Base-by-base conservation (phyloP, 176 grass and related monocot species). In the Carex kokanica region DNA sequence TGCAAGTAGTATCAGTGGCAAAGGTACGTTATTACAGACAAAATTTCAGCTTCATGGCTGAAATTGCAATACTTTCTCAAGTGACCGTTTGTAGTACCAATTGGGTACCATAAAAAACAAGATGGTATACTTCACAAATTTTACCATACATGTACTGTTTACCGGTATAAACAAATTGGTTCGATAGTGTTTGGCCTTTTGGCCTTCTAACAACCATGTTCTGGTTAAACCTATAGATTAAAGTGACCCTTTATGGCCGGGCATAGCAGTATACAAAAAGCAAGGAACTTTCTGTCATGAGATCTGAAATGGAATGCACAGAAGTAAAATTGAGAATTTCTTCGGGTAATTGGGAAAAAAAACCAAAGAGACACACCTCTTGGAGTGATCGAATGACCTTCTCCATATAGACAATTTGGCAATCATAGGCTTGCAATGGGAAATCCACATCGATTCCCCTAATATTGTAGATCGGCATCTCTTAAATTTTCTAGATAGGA, bases 341-440 rank as follows among this genome's bases (percentile, higher is more conserved):
- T 54, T 70, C 81, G 5, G 15, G 25, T 57, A 8, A 49, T 56
- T 40, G 31, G 20, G 20, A 60, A 61, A 58, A 60, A 58, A 56
- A 34, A 23, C n/a, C 20, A 85, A 61, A 25, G 15, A 69, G 41
- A 18, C 5, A 71, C 47, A 98, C 95, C 92, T 98, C 87, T 56
- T 95, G 92, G 41, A 98, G 83, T 21, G 95, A 98, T 69, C 91
- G 87, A 67, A 98, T 88, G 74, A 98, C 90, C 79, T 94, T 92
- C 49, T 98, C 89, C 95, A 98, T 95, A 82, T 98, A 95, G 86
- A 90, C 88, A 69, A 95, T 51, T 82, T 98, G 92, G 82, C 84
- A 93, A 51, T 95, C 91, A 68, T 98, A 98, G 25, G 95, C 95
- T 11, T 98, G 90, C 74, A 81, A 98, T 21, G 95, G 95, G 89